These are phyloP conservation scores for Santalum album DNA, from an alignment of 164 flowering plant species.

Conservation along the genomic window DNA sequence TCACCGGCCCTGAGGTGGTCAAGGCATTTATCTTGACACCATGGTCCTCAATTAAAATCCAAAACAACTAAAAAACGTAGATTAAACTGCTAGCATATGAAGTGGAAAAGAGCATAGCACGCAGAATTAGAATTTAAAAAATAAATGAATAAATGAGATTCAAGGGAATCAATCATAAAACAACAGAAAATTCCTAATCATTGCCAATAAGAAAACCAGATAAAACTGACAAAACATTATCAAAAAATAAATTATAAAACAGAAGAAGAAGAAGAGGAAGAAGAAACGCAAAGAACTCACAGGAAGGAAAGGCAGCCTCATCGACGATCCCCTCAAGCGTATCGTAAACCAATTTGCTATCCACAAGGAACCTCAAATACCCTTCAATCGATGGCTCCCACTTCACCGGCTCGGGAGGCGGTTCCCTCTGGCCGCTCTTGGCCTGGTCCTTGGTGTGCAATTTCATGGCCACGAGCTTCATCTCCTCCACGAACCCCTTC, in stretches of 20 bases:
- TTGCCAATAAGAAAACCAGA: too few relatives aligned
- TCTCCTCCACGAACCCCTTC: slow-evolving; percentile 93
- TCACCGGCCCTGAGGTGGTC: too few relatives aligned
- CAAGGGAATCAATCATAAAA: too few relatives aligned
- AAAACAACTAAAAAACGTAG: too few relatives aligned
- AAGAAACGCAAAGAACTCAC: slow-evolving; percentile 32
- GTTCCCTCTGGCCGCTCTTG: slow-evolving; percentile 76
- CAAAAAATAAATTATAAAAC: neutral
- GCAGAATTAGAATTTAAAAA: too few relatives aligned
- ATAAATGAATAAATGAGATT: too few relatives aligned
- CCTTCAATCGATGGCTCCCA: slow-evolving; percentile 87
- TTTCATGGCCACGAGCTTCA: slow-evolving; percentile 93
- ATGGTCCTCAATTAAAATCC: too few relatives aligned
- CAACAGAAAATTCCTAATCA: too few relatives aligned
- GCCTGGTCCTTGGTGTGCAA: slow-evolving; percentile 88
- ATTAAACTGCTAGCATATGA: too few relatives aligned
- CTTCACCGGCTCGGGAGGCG: slow-evolving; percentile 43
- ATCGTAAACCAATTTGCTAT: slow-evolving; percentile 84
- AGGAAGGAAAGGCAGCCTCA: slow-evolving; percentile 49
- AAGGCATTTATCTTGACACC: too few relatives aligned
- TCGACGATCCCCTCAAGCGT: slow-evolving; percentile 72
- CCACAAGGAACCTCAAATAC: slow-evolving; percentile 79
- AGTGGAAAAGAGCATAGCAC: too few relatives aligned
- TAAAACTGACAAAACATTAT: too few relatives aligned
- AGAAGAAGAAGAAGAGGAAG: neutral